Evolutionary conservation across 2,329 filamentous ascomycete species (phyloP), one percentile per base, ranked within the genome.

Genomic region (Metarhizium robertsii): DNA sequence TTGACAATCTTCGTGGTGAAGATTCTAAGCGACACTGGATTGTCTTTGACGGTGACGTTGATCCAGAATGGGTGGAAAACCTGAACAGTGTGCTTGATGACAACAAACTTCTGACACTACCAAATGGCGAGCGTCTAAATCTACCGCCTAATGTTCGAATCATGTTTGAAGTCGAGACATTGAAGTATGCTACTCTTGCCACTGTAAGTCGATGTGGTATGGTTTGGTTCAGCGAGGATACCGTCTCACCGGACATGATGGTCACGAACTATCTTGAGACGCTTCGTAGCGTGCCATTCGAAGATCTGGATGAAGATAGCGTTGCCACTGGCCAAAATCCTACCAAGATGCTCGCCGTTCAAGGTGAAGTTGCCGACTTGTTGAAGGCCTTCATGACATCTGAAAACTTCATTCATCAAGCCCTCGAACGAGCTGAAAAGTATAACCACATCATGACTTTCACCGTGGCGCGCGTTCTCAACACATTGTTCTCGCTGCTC

Each of bases 161-260:
- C 73, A 96, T 99, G 92, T 99, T 99, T 66, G 94, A 99, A 75
- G 94, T 99, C 40, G 95, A 99, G 74, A 97, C 87, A 3, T 79
- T 99, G 58, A 96, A 95, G 68, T 99, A 99, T 68, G 94, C 94
- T 42, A 99, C 94, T 0, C 82, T 99, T 48, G 94, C 94, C 55
- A 99, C 94, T n/a, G 94, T 99, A 67, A 95, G 89, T 85, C 91
- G 94, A 74, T 99, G 94, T 70, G 94, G 94, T 79, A 99, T 99
- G 94, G 95, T 99, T 14, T 99, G 94, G 94, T 99, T 97, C 75
- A 99, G 91, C 68, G 92, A 96, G 65, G 95, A 99, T 67, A 97
- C 92, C 32, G 92, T 99, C 45, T 92, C 90, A 36, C 83, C 92
- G 1, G 82, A 81, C 61, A 96, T 99, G 88, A 88, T 97, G 84